phyloP scores from a whole-genome alignment of 1,139 yeast genomes.

The Saccharomyces hybrid region DNA sequence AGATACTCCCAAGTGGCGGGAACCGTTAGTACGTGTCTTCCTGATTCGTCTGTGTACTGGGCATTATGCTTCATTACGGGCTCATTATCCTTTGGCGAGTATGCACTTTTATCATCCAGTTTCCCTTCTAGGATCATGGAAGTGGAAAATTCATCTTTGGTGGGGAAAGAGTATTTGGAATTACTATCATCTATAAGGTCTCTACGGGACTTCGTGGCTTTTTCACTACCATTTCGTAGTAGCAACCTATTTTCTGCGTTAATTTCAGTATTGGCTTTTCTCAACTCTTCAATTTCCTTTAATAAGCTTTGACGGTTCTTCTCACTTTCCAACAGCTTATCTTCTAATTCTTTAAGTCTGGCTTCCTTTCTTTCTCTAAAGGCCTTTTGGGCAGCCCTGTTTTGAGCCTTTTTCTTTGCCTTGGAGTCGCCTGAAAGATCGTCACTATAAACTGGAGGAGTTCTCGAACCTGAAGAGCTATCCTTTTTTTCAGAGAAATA shows the following conservation, averaged over 20 bases:
- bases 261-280: slow-evolving; percentile 42
- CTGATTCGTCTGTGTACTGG: neutral
- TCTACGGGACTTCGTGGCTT: neutral
- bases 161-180: slow-evolving; percentile 24
- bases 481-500: neutral
- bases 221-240: slow-evolving; percentile 25
- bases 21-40: slow-evolving; percentile 1
- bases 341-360: slow-evolving; percentile 59
- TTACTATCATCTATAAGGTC: neutral
- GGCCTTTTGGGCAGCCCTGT: slow-evolving; percentile 85
- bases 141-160: slow-evolving; percentile 18
- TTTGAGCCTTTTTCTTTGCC: slow-evolving; percentile 67
- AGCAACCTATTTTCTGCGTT: slow-evolving; percentile 42
- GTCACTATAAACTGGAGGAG: neutral
- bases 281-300: slow-evolving; percentile 43
- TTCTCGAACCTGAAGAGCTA: neutral
- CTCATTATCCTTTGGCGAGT: neutral
- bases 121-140: slow-evolving; percentile 7
- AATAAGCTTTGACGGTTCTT: slow-evolving; percentile 45
- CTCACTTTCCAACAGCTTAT: slow-evolving; percentile 53
- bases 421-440: slow-evolving; percentile 5
- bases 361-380: slow-evolving; percentile 80
- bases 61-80: neutral
- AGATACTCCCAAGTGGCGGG: slow-evolving; percentile 6
- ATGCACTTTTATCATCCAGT: neutral